phyloP scores from a whole-genome alignment of 768 basidiomycete genomes.

The Leccinum sublutescens region DNA sequence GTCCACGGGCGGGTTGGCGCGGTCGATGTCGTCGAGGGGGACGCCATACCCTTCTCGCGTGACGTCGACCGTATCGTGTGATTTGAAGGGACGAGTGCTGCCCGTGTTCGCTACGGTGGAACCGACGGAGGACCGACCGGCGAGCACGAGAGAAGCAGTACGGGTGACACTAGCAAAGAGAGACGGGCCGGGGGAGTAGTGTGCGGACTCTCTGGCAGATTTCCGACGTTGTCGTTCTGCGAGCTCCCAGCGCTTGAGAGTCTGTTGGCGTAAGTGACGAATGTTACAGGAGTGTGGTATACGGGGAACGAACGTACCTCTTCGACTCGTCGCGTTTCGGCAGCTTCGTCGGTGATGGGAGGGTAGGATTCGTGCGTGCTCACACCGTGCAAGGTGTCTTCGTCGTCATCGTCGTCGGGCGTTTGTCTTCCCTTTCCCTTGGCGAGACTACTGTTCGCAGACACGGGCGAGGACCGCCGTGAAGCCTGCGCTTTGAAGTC shows the following conservation, averaged over 20 bases:
- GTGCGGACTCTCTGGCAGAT: constrained; percentile 58
- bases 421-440: constrained; percentile 36
- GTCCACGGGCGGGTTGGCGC: constrained; percentile 34
- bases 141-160: constrained; percentile 59
- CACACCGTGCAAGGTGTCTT: constrained; percentile 18
- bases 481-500: constrained; percentile 20
- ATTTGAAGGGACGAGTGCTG: constrained; percentile 45
- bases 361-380: constrained; percentile 47
- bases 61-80: constrained; percentile 50
- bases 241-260: constrained; percentile 73
- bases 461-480: constrained; percentile 18
- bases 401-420: constrained; percentile 17
- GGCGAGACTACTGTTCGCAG: neutral
- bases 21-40: constrained; percentile 52
- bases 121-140: constrained; percentile 38
- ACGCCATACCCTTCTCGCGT: constrained; percentile 34
- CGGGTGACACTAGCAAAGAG: constrained; percentile 58
- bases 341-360: constrained; percentile 61
- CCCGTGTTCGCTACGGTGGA: constrained; percentile 23
- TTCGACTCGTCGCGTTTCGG: constrained; percentile 66
- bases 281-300: neutral
- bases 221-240: constrained; percentile 76
- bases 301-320: constrained; percentile 50
- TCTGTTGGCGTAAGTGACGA: constrained; percentile 42
- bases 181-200: constrained; percentile 34